Conservation (phyloP, 202 grass and related monocot species). For the Musa balbisiana region DNA sequence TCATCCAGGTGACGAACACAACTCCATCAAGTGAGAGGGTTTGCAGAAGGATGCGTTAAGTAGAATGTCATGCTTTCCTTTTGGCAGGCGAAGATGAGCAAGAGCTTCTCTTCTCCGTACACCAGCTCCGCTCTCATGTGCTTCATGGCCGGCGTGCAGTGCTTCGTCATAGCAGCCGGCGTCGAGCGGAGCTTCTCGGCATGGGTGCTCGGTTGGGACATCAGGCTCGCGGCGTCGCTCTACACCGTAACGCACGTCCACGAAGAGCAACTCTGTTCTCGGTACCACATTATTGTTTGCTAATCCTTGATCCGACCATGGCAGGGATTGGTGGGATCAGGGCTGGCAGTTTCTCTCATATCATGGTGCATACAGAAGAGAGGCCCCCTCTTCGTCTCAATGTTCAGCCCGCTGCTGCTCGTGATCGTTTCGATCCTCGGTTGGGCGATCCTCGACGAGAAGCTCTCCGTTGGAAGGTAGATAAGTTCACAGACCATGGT, state of each 20-base stretch:
- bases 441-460: conserved; percentile 37
- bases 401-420: conserved; percentile 47
- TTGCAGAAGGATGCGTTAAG: background rate
- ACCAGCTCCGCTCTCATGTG: conserved; percentile 51
- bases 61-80: background rate
- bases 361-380: conserved; percentile 50
- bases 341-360: conserved; percentile 33
- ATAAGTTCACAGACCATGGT: background rate
- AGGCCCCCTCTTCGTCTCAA: conserved; percentile 41
- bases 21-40: background rate
- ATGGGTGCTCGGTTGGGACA: conserved; percentile 39
- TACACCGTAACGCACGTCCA: conserved; percentile 30
- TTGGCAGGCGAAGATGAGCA: conserved; percentile 31
- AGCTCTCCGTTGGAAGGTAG: conserved; percentile 43
- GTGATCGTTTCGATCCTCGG: conserved; percentile 42
- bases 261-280: no score
- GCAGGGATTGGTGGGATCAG: conserved; percentile 43
- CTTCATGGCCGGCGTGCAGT: conserved; percentile 36
- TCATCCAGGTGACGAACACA: conserved; percentile 28
- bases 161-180: conserved; percentile 30
- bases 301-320: background rate
- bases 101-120: conserved; percentile 49
- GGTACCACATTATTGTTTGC: no score
- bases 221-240: conserved; percentile 37
- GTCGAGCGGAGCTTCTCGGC: conserved; percentile 11